Percentiles rank a stretch among this genome's conserved stretches.
phyloP scores from a whole-genome alignment of 192 early-diverging fungal species.

The Diversispora epigaea region DNA sequence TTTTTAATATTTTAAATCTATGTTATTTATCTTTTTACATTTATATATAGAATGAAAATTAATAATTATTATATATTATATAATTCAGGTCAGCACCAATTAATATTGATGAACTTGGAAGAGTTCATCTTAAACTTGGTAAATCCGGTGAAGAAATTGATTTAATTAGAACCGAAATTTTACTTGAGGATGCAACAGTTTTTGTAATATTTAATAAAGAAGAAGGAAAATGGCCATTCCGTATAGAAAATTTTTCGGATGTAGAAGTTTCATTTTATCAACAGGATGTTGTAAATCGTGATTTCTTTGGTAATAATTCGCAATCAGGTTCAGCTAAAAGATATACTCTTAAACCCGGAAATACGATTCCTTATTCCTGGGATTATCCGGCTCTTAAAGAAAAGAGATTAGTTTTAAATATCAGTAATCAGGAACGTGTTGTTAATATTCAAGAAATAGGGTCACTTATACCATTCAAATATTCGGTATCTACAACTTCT shows the following conservation, averaged over 20 bases:
- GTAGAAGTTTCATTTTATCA: conserved; percentile 80
- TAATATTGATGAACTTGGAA: conserved; percentile 84
- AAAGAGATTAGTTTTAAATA: conserved; percentile 73
- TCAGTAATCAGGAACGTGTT: conserved; percentile 72
- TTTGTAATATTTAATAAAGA: conserved; percentile 82
- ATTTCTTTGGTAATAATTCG: conserved; percentile 1
- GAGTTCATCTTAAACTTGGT: conserved; percentile 75
- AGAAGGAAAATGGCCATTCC: conserved; percentile 84
- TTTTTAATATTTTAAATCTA: neutral
- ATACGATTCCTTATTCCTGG: conserved; percentile 83
- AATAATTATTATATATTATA: neutral
- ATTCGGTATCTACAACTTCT: conserved; percentile 50
- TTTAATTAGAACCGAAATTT: conserved; percentile 76
- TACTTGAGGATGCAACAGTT: conserved; percentile 88
- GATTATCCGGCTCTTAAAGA: conserved; percentile 75
- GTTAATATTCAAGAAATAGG: conserved; percentile 92
- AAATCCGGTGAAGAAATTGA: conserved; percentile 59
- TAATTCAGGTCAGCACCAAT: conserved; percentile 72
- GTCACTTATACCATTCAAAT: conserved; percentile 78
- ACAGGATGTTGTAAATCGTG: conserved; percentile 46
- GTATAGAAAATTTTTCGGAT: conserved; percentile 74
- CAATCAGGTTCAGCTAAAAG: conserved; percentile 33
- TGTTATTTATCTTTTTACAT: neutral
- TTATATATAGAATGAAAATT: neutral
- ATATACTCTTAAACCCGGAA: conserved; percentile 53